Evolutionary conservation across 2,329 filamentous ascomycete genomes (phyloP).

Genomic region (Fusarium xylarioides): DNA sequence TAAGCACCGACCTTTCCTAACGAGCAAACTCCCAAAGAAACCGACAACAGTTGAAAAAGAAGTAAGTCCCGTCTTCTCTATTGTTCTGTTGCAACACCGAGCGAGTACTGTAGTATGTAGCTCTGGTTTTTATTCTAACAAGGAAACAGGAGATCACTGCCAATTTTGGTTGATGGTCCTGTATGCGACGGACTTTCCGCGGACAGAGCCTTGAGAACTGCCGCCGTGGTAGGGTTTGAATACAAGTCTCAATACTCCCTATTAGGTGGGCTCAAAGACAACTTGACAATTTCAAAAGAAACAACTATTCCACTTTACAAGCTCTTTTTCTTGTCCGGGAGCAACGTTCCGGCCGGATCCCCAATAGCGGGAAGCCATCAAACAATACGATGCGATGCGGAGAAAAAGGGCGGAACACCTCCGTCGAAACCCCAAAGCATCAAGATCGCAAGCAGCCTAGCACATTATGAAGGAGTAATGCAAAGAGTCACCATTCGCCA

Average conservation of each 20-base stretch:
- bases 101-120: background rate
- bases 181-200: background rate
- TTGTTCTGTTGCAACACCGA: background rate
- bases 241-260: background rate
- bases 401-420: constrained; percentile 15
- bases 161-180: background rate
- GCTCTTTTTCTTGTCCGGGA: background rate
- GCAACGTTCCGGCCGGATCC: background rate
- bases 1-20: background rate
- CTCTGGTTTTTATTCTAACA: background rate
- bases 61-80: background rate
- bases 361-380: background rate
- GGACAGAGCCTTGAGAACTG: background rate
- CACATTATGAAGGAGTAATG: background rate
- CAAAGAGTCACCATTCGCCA: constrained; percentile 10
- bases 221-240: background rate
- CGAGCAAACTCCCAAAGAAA: background rate
- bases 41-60: background rate
- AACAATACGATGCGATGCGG: constrained; percentile 11
- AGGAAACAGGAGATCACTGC: background rate
- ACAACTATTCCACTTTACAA: background rate
- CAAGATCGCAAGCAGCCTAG: constrained; percentile 1
- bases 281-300: background rate
- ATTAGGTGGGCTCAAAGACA: background rate
- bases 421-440: constrained; percentile 6